Evolutionary conservation across 2,329 filamentous ascomycete genomes (phyloP).

Genomic region (Rachicladosporium sp.): DNA sequence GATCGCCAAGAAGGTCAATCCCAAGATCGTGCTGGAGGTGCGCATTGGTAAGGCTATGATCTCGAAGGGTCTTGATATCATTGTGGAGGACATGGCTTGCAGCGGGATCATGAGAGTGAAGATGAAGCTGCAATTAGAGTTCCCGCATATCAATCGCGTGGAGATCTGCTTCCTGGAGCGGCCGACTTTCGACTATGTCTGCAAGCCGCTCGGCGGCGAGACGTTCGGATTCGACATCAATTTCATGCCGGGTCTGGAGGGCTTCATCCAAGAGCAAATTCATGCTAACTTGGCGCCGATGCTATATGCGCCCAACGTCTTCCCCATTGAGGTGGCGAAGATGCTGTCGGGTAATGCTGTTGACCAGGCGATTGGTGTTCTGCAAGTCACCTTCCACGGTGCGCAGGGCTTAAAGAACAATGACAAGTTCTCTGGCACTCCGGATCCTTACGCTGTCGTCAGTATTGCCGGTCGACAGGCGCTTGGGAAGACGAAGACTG

Average conservation of each 20-base stretch:
- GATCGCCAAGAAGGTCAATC: constrained; percentile 90
- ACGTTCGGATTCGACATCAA: constrained; percentile 97
- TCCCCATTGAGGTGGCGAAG: constrained; percentile 96
- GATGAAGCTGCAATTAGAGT: constrained; percentile 91
- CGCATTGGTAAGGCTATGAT: constrained; percentile 91
- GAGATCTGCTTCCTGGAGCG: constrained; percentile 90
- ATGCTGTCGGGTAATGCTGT: constrained; percentile 90
- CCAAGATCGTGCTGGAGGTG: constrained; percentile 90
- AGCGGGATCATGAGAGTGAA: constrained; percentile 93
- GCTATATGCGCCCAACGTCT: constrained; percentile 97
- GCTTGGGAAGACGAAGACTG: constrained; percentile 77
- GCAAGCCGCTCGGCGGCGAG: constrained; percentile 92
- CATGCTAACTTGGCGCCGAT: constrained; percentile 88
- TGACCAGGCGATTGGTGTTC: constrained; percentile 87
- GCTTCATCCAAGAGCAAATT: constrained; percentile 90
- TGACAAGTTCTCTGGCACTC: constrained; percentile 82
- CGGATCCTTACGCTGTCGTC: constrained; percentile 79
- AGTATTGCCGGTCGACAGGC: constrained; percentile 73
- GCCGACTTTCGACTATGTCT: constrained; percentile 89
- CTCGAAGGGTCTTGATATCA: constrained; percentile 92
- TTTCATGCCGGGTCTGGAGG: constrained; percentile 89
- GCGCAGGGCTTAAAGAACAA: constrained; percentile 88
- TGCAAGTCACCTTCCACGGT: constrained; percentile 82
- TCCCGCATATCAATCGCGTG: constrained; percentile 86
- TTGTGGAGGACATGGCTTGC: constrained; percentile 96